Evolutionary conservation across 2,329 filamentous ascomycete genomes (phyloP).

Genomic region (Neofusicoccum cordaticola): DNA sequence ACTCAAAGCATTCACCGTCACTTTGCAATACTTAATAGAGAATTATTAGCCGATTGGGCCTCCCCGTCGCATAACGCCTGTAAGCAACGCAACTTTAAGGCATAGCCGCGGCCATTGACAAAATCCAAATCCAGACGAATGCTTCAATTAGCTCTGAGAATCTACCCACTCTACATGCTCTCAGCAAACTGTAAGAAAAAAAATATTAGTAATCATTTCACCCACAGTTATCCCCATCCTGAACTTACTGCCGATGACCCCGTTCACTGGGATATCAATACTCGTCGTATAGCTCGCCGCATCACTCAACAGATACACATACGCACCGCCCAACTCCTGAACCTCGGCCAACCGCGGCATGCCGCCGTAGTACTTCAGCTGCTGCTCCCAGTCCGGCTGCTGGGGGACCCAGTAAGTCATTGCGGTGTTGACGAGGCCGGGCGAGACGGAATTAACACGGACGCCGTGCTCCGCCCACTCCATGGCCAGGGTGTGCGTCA

Average conservation of each 20-base stretch:
- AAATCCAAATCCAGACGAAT: too few species aligned
- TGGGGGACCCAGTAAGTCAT: conserved; percentile 49
- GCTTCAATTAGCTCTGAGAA: too few species aligned
- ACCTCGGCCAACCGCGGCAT: conserved; percentile 55
- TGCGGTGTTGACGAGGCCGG: conserved; percentile 36
- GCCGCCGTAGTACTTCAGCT: conserved; percentile 59
- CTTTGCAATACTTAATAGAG: too few species aligned
- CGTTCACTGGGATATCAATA: conserved; percentile 50
- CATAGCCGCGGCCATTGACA: too few species aligned
- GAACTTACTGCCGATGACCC: conserved; percentile 25
- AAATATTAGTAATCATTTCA: too few species aligned
- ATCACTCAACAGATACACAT: conserved; percentile 57
- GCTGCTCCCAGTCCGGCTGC: conserved; percentile 55
- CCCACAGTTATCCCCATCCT: background rate
- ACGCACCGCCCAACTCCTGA: conserved; percentile 55
- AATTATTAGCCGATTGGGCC: too few species aligned
- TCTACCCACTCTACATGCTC: too few species aligned
- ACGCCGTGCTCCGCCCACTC: conserved; percentile 40
- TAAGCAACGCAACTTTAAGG: too few species aligned
- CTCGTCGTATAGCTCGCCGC: conserved; percentile 51
- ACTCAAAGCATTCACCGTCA: too few species aligned
- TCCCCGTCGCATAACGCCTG: too few species aligned
- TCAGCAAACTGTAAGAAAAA: background rate
- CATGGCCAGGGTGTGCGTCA: conserved; percentile 40
- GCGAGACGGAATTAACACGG: conserved; percentile 38